phyloP scores from a whole-genome alignment of 75 land plant species.

The Selaginella tamariscina region DNA sequence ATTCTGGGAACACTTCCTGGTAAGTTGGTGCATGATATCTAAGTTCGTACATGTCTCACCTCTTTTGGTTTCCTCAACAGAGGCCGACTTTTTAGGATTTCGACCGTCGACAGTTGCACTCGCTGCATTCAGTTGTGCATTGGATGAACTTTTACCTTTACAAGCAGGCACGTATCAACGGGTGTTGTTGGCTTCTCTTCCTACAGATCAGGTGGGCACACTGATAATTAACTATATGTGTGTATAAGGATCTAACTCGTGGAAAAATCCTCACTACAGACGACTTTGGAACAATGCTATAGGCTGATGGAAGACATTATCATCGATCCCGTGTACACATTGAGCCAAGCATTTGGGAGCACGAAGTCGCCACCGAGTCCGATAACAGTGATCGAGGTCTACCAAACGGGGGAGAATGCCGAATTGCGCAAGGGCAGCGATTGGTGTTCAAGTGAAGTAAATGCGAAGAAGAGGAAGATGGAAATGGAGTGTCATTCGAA shows the following conservation, averaged over 20 bases:
- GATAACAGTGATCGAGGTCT: not conserved
- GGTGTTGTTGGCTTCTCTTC: not conserved
- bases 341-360: not conserved
- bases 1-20: slow-evolving; percentile 12
- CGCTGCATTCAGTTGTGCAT: slow-evolving; percentile 9
- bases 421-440: not conserved
- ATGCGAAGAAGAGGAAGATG: not conserved
- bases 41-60: not conserved
- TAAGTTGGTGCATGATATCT: not conserved
- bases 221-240: too few relatives aligned
- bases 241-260: too few relatives aligned
- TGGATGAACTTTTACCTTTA: slow-evolving; percentile 22
- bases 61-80: too few relatives aligned
- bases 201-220: not conserved
- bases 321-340: slow-evolving; percentile 8
- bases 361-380: slow-evolving; percentile 10
- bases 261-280: too few relatives aligned
- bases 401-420: not conserved
- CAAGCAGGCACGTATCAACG: slow-evolving; percentile 10
- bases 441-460: not conserved
- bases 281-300: not conserved
- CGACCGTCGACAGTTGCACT: slow-evolving; percentile 15
- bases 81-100: slow-evolving; percentile 15
- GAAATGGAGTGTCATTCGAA: not conserved
- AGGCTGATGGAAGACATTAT: slow-evolving; percentile 9